phyloP scores from a whole-genome alignment of 2,329 filamentous ascomycete genomes.

The Aureobasidium sp. region DNA sequence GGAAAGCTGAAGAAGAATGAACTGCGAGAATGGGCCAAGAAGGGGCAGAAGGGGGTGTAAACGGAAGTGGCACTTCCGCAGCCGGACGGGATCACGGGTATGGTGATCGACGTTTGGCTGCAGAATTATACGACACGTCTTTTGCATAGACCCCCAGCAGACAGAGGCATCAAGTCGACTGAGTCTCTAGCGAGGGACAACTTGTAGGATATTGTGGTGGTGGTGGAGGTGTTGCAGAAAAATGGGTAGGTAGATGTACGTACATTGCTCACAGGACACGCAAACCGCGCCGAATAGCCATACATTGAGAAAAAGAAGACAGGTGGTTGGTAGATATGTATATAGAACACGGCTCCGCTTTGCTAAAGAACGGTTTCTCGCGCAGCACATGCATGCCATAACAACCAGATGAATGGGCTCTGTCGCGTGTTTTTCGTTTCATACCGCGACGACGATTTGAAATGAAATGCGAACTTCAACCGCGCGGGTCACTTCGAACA shows the following conservation, averaged over 20 bases:
- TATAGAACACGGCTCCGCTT: not conserved
- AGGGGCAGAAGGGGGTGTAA: conserved; percentile 31
- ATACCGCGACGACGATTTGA: not conserved
- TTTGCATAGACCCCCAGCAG: not conserved
- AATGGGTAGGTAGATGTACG: not conserved
- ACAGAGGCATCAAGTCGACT: not conserved
- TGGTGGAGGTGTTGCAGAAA: not conserved
- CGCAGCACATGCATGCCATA: conserved; percentile 7
- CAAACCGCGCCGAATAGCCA: not conserved
- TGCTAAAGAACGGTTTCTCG: conserved; percentile 1
- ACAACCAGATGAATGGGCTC: not conserved
- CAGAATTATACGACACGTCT: conserved; percentile 1
- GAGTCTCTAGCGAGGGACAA: not conserved
- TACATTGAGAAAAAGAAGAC: conserved; percentile 3
- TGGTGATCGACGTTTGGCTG: conserved; percentile 9
- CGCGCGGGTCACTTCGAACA: not conserved
- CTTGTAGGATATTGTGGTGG: not conserved
- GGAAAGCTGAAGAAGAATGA: conserved; percentile 97
- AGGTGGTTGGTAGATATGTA: conserved; percentile 13
- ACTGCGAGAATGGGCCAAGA: conserved; percentile 75
- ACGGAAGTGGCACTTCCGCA: conserved; percentile 4
- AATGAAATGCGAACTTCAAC: not conserved
- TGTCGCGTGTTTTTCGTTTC: not conserved
- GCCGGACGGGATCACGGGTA: conserved; percentile 4
- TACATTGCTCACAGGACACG: not conserved